These are phyloP conservation scores for Fraxinus latifolia DNA, from an alignment of 305 asterid species.

Conservation along the genomic window DNA sequence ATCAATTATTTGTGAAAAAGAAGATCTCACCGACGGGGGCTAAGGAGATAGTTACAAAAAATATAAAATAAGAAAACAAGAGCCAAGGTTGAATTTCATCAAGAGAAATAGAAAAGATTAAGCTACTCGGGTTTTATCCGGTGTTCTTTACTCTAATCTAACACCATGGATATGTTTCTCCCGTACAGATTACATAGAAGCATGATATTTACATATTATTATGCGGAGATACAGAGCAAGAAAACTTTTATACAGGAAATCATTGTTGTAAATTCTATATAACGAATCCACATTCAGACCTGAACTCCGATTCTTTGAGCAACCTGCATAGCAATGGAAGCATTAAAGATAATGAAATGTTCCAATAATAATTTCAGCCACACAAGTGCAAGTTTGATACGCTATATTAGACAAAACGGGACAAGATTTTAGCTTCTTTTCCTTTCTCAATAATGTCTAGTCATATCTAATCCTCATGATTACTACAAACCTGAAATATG, in stretches of 20 bases:
- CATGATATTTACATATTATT: slow-evolving; percentile 43
- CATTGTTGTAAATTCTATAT: not conserved
- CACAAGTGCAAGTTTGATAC: not conserved
- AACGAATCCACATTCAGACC: slow-evolving; percentile 39
- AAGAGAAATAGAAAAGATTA: slow-evolving; percentile 7
- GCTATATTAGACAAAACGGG: not conserved
- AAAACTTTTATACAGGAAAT: not conserved
- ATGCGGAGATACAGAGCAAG: slow-evolving; percentile 2
- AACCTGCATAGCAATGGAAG: slow-evolving; percentile 49
- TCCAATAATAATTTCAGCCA: not conserved
- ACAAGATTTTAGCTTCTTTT: not conserved
- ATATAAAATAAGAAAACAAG: not conserved
- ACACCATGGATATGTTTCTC: slow-evolving; percentile 16
- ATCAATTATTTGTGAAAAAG: too few relatives aligned
- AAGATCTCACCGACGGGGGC: too few relatives aligned
- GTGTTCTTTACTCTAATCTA: slow-evolving; percentile 31
- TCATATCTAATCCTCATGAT: not conserved
- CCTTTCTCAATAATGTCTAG: not conserved
- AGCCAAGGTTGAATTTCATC: slow-evolving; percentile 6
- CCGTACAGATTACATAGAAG: slow-evolving; percentile 18
- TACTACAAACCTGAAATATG: not conserved
- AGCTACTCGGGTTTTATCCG: slow-evolving; percentile 1
- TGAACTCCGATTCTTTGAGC: slow-evolving; percentile 86
- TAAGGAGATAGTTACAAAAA: not conserved
- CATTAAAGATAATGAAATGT: not conserved